Conservation (phyloP, 164 flowering plant species). For the Vitis amurensis region DNA sequence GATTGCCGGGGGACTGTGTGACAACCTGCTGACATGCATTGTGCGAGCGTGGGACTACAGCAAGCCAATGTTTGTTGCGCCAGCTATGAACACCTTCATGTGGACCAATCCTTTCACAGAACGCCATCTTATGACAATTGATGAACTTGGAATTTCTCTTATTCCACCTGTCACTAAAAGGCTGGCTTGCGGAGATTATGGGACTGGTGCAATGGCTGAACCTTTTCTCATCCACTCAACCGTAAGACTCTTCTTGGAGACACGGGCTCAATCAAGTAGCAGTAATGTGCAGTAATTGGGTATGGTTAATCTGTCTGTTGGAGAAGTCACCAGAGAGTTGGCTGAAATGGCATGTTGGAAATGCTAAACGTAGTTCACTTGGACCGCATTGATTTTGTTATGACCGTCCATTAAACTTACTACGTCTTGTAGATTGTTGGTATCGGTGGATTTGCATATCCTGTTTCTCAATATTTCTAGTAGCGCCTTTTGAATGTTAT, state of each 20-base stretch:
- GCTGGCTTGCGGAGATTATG: slow-evolving; percentile 85
- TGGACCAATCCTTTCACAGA: slow-evolving; percentile 91
- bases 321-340: too few species aligned
- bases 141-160: slow-evolving; percentile 70
- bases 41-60: slow-evolving; percentile 91
- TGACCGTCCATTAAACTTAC: too few species aligned
- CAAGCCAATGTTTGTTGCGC: slow-evolving; percentile 87
- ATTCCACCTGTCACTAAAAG: slow-evolving; percentile 81
- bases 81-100: slow-evolving; percentile 96
- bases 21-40: slow-evolving; percentile 83
- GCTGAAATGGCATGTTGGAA: too few species aligned
- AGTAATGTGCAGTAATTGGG: slow-evolving; percentile 2
- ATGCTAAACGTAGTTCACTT: too few species aligned
- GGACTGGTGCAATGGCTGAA: slow-evolving; percentile 97
- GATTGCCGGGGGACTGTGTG: slow-evolving; percentile 92
- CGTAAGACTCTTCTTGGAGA: slow-evolving; percentile 63
- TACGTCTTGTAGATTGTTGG: too few species aligned
- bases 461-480: too few species aligned
- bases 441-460: too few species aligned
- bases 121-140: slow-evolving; percentile 61
- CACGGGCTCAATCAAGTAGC: slow-evolving; percentile 26
- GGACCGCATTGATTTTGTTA: too few species aligned
- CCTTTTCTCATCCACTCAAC: slow-evolving; percentile 70
- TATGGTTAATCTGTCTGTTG: too few species aligned
- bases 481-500: too few species aligned